phyloP scores from a whole-genome alignment of 208 protist species.

The Strigomonas oncopelti region DNA sequence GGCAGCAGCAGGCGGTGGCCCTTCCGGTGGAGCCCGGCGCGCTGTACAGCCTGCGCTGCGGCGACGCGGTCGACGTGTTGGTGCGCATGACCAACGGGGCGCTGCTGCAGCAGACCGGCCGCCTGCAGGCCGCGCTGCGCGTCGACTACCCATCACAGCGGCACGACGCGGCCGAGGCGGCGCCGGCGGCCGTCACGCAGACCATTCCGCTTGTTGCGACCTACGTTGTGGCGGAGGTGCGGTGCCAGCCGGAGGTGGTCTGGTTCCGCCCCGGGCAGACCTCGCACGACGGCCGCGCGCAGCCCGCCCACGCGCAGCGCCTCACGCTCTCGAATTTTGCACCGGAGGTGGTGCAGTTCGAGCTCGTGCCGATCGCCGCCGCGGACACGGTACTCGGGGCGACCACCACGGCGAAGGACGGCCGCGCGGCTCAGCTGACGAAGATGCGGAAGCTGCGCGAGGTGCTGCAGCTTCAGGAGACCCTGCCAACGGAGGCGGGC shows the following conservation, averaged over 20 bases:
- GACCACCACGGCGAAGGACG: conserved; percentile 4
- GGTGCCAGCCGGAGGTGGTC: conserved; percentile 39
- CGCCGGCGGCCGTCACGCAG: conserved; percentile 18
- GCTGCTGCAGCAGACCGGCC: conserved; percentile 14
- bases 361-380: conserved; percentile 23
- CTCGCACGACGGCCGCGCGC: conserved; percentile 70
- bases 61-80: conserved; percentile 59
- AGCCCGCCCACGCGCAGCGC: conserved; percentile 56
- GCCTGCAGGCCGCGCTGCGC: neutral
- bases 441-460: conserved; percentile 33
- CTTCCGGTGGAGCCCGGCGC: conserved; percentile 7
- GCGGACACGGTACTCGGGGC: neutral
- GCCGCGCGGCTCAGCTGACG: conserved; percentile 5
- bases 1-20: neutral
- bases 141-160: conserved; percentile 2
- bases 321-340: conserved; percentile 58
- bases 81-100: conserved; percentile 23
- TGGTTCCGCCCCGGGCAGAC: conserved; percentile 80
- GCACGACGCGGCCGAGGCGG: conserved; percentile 3
- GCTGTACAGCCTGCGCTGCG: conserved; percentile 51
- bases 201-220: conserved; percentile 42
- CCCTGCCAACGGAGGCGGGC: conserved; percentile 22
- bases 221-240: conserved; percentile 43
- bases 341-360: conserved; percentile 39
- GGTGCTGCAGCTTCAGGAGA: conserved; percentile 39